Evolutionary conservation across 2,329 filamentous ascomycete species (phyloP).

Genomic region (Fusarium dimerum): DNA sequence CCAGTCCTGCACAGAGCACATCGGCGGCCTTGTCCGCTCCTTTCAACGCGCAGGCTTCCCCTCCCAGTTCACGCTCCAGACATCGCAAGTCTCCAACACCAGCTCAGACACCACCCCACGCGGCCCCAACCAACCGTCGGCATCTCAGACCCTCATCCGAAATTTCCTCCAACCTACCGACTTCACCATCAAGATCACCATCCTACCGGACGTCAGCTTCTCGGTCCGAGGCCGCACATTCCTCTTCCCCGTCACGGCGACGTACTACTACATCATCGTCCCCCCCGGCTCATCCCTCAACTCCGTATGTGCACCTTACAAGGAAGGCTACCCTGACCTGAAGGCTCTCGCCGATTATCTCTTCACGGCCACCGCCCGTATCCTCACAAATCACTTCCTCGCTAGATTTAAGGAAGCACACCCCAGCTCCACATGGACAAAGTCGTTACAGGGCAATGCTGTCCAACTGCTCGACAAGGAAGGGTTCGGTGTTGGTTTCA

Average conservation of each 20-base stretch:
- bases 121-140: constrained; percentile 39
- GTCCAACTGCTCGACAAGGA: constrained; percentile 33
- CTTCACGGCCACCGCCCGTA: constrained; percentile 42
- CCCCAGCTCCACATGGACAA: constrained; percentile 28
- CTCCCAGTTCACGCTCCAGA: constrained; percentile 45
- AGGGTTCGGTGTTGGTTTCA: constrained; percentile 34
- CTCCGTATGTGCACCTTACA: constrained; percentile 43
- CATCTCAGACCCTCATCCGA: constrained; percentile 47
- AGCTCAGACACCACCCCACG: constrained; percentile 28
- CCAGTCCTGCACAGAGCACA: constrained; percentile 40
- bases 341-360: constrained; percentile 49
- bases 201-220: constrained; percentile 46
- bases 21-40: constrained; percentile 45
- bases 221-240: constrained; percentile 47
- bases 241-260: constrained; percentile 45
- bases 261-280: constrained; percentile 46
- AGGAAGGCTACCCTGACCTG: constrained; percentile 46
- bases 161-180: constrained; percentile 44
- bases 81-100: constrained; percentile 34
- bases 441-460: constrained; percentile 34
- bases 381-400: constrained; percentile 40
- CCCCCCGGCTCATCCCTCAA: constrained; percentile 39
- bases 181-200: constrained; percentile 44
- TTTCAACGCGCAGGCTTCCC: constrained; percentile 50
- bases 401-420: constrained; percentile 16